phyloP scores from a whole-genome alignment of 192 early-diverging fungal species.

The Obelidium mucronatum region DNA sequence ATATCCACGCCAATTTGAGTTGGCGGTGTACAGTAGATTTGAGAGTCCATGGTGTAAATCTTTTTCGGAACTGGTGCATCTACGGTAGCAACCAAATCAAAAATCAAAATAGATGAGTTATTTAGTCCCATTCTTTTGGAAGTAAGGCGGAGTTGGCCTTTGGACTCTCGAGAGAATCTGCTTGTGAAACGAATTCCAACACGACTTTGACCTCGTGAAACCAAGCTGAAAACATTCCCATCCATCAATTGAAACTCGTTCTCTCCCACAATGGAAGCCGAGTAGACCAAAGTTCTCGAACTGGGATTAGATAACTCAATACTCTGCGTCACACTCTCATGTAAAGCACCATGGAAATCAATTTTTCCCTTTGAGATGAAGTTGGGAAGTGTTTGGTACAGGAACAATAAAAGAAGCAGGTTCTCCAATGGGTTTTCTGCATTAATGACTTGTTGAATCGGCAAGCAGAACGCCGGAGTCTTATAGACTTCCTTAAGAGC shows the following conservation, averaged over 20 bases:
- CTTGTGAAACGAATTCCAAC: conserved; percentile 48
- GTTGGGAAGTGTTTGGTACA: conserved; percentile 58
- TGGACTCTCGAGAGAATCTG: conserved; percentile 42
- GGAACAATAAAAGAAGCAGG: conserved; percentile 49
- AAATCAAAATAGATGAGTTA: conserved; percentile 50
- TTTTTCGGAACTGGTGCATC: conserved; percentile 35
- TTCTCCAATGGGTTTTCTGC: conserved; percentile 37
- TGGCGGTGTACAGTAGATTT: conserved; percentile 54
- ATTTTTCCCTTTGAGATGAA: conserved; percentile 50
- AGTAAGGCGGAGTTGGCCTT: conserved; percentile 42
- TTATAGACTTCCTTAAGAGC: conserved; percentile 52
- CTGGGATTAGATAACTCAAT: conserved; percentile 57
- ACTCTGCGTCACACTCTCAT: conserved; percentile 41
- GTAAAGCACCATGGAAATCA: conserved; percentile 52
- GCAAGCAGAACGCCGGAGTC: background rate
- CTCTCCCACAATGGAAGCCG: conserved; percentile 39
- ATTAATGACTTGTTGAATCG: conserved; percentile 25
- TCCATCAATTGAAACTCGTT: conserved; percentile 40
- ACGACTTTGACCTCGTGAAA: conserved; percentile 26
- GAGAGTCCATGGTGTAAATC: conserved; percentile 39
- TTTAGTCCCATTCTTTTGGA: conserved; percentile 55
- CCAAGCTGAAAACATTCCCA: background rate
- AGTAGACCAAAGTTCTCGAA: conserved; percentile 40
- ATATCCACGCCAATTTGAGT: conserved; percentile 42
- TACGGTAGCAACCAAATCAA: conserved; percentile 42